phyloP scores from a whole-genome alignment of 192 early-diverging fungal genomes.

The Spizellomyces sp. region DNA sequence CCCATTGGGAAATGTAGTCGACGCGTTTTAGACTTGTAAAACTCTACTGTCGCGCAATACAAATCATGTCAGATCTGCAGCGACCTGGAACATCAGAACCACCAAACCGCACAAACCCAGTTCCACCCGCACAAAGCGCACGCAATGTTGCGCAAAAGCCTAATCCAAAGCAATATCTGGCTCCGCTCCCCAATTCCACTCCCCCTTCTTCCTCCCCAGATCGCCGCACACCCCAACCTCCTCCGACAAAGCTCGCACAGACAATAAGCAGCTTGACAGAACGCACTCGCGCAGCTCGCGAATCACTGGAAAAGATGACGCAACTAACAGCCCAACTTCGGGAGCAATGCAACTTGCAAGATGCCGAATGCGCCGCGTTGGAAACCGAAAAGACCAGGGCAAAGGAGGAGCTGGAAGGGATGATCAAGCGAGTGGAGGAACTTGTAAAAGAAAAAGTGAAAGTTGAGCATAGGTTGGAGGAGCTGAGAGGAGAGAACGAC shows the following conservation, averaged over 20 bases:
- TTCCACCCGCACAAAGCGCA: no score
- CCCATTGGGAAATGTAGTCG: no score
- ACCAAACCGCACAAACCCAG: no score
- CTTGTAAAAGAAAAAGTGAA: constrained; percentile 38
- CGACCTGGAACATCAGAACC: no score
- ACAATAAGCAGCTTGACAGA: constrained; percentile 40
- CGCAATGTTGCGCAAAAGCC: no score
- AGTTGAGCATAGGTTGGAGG: constrained; percentile 39
- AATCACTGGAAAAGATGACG: constrained; percentile 37
- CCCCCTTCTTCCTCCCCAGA: neutral
- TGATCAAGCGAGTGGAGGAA: constrained; percentile 34
- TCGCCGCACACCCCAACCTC: neutral
- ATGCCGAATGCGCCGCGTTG: constrained; percentile 24
- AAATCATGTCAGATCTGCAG: no score
- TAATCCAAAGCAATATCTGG: no score
- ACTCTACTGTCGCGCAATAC: no score
- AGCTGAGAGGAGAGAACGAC: constrained; percentile 42
- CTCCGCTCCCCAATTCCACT: no score
- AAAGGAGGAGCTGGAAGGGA: constrained; percentile 36
- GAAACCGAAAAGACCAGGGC: constrained; percentile 29
- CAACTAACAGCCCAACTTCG: constrained; percentile 32
- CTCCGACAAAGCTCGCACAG: constrained; percentile 22
- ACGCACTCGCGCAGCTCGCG: constrained; percentile 35
- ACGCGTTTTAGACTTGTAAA: no score
- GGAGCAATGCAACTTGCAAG: constrained; percentile 40